Evolutionary conservation across 2,329 filamentous ascomycete species (phyloP).

Genomic region (Fusarium sp.): DNA sequence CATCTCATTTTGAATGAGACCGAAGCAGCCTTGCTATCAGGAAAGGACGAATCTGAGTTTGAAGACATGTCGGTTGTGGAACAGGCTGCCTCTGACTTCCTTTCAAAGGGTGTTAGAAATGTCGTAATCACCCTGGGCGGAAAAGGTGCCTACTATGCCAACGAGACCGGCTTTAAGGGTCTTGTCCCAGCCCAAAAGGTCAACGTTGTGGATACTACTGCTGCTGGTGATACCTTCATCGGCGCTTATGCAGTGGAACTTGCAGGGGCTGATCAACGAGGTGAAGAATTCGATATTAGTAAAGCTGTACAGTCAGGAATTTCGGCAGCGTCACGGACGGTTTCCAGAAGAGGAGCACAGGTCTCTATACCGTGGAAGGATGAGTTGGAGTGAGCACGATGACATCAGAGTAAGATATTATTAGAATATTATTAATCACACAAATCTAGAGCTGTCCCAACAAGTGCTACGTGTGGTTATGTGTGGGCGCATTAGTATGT

Average conservation of each 20-base stretch:
- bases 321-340: slow-evolving; percentile 17
- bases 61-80: slow-evolving; percentile 60
- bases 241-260: slow-evolving; percentile 77
- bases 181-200: slow-evolving; percentile 76
- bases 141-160: slow-evolving; percentile 78
- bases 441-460: too few relatives aligned
- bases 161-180: slow-evolving; percentile 56
- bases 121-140: slow-evolving; percentile 88
- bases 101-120: slow-evolving; percentile 77
- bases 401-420: not conserved
- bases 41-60: slow-evolving; percentile 63
- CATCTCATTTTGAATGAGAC: slow-evolving; percentile 93
- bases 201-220: slow-evolving; percentile 89
- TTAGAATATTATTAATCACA: not conserved
- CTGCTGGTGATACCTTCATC: slow-evolving; percentile 93
- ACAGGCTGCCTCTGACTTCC: slow-evolving; percentile 70
- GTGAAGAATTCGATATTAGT: slow-evolving; percentile 8
- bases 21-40: slow-evolving; percentile 81
- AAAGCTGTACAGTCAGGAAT: slow-evolving; percentile 16
- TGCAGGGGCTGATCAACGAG: not conserved
- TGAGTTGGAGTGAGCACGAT: not conserved
- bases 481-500: slow-evolving; percentile 13
- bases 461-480: not conserved
- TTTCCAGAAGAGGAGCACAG: slow-evolving; percentile 19
- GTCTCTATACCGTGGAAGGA: slow-evolving; percentile 28